A percentile compares a stretch with the other conserved stretches of the same genome.
Evolutionary conservation across 192 early-diverging fungal genomes (phyloP).

Genomic region (Geranomyces variabilis): DNA sequence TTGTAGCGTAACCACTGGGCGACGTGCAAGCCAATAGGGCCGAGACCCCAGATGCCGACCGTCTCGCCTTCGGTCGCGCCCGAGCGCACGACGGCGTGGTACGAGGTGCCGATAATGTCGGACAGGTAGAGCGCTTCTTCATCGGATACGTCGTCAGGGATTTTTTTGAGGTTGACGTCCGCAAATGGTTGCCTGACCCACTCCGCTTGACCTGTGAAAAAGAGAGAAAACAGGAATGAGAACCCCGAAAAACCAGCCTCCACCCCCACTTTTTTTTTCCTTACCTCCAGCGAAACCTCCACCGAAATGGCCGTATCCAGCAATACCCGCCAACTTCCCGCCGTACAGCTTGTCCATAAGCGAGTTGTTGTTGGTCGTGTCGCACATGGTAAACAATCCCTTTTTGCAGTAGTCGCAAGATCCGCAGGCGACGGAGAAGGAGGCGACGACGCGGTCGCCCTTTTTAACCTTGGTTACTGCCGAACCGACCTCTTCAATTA

Average conservation of each 20-base stretch:
- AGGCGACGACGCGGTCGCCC: conserved; percentile 56
- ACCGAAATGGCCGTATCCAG: conserved; percentile 29
- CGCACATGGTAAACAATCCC: conserved; percentile 48
- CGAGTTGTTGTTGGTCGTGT: conserved; percentile 54
- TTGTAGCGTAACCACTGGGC: conserved; percentile 35
- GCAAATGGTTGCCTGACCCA: conserved; percentile 58
- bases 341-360: conserved; percentile 35
- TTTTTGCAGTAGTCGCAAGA: conserved; percentile 55
- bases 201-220: conserved; percentile 46
- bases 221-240: no score
- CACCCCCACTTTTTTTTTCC: no score
- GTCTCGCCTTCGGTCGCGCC: conserved; percentile 48
- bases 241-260: no score
- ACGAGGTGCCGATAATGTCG: conserved; percentile 57
- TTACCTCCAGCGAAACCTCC: conserved; percentile 44
- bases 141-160: conserved; percentile 38
- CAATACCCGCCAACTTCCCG: conserved; percentile 28
- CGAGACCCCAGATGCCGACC: conserved; percentile 57
- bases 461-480: conserved; percentile 49
- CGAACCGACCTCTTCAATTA: conserved; percentile 54
- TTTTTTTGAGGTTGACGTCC: conserved; percentile 55
- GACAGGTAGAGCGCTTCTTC: conserved; percentile 58
- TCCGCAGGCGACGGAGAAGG: conserved; percentile 53
- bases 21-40: conserved; percentile 56
- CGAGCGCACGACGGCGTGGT: conserved; percentile 46